These are phyloP conservation scores for Candida odintsovae DNA, from an alignment of 805 yeast genomes.

Conservation along the genomic window DNA sequence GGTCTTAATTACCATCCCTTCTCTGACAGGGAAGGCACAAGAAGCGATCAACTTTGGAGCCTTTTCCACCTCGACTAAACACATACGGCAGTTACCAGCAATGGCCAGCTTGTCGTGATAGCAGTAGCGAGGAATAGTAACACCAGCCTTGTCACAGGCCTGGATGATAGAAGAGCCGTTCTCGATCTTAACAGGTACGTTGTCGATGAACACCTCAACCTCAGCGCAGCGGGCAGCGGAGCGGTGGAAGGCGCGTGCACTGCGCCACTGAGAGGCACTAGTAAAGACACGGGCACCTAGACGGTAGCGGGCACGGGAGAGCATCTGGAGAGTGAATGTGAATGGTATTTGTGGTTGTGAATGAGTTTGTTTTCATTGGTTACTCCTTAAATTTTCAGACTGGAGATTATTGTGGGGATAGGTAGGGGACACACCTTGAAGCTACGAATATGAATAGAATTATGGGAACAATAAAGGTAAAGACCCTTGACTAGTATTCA, in stretches of 20 bases:
- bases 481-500: too few species aligned
- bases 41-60: constrained; percentile 89
- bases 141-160: constrained; percentile 90
- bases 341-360: background rate
- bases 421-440: background rate
- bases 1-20: constrained; percentile 84
- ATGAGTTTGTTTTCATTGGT: background rate
- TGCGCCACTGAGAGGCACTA: background rate
- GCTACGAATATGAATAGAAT: too few species aligned
- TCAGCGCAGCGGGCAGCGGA: constrained; percentile 39
- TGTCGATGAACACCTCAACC: constrained; percentile 56
- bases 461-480: too few species aligned
- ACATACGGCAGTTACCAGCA: constrained; percentile 93
- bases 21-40: constrained; percentile 88
- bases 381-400: background rate
- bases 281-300: background rate
- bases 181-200: constrained; percentile 69
- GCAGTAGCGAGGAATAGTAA: constrained; percentile 82
- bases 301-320: constrained; percentile 9
- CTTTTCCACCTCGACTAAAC: constrained; percentile 82
- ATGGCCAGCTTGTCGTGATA: constrained; percentile 86
- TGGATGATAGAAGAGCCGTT: constrained; percentile 86
- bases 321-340: constrained; percentile 7
- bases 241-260: constrained; percentile 26
- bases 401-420: background rate